phyloP scores from a whole-genome alignment of 2,329 filamentous ascomycete genomes.

The Fusarium duplospermum region DNA sequence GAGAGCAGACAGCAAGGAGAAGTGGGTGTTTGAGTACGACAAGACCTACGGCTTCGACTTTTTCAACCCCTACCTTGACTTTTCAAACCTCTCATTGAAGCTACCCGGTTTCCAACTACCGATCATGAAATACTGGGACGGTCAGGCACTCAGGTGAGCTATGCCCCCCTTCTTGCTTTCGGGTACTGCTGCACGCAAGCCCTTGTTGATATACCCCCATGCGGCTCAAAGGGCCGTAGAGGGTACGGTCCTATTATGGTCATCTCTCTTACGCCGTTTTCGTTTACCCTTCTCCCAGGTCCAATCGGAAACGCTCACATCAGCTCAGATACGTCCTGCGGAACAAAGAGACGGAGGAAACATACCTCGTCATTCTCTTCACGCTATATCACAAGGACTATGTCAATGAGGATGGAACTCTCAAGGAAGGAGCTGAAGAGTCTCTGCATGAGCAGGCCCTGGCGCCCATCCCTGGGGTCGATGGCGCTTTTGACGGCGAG shows the following conservation, averaged over 20 bases:
- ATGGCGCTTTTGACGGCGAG: constrained; percentile 48
- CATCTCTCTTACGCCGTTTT: constrained; percentile 33
- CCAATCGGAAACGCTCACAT: constrained; percentile 74
- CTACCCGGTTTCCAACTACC: constrained; percentile 79
- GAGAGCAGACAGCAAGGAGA: constrained; percentile 58
- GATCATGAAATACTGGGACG: constrained; percentile 84
- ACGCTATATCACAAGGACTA: constrained; percentile 78
- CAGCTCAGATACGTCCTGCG: constrained; percentile 92
- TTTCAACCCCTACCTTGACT: constrained; percentile 93
- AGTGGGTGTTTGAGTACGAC: constrained; percentile 67
- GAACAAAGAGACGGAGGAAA: constrained; percentile 77
- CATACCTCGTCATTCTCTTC: constrained; percentile 86
- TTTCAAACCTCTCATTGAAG: constrained; percentile 76
- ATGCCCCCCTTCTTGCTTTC: constrained; percentile 15
- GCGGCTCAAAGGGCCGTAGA: background rate
- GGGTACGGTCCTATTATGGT: constrained; percentile 32
- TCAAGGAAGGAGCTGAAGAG: constrained; percentile 57
- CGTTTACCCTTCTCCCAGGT: constrained; percentile 43
- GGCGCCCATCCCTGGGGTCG: constrained; percentile 11
- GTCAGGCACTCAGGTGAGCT: constrained; percentile 78
- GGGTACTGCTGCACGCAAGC: background rate
- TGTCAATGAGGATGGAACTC: constrained; percentile 67
- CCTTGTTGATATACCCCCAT: constrained; percentile 16
- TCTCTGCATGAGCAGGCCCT: constrained; percentile 29
- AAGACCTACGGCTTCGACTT: constrained; percentile 72